Conservation (phyloP, 345 rosid genomes). For the Eucalyptus cladocalyx region DNA sequence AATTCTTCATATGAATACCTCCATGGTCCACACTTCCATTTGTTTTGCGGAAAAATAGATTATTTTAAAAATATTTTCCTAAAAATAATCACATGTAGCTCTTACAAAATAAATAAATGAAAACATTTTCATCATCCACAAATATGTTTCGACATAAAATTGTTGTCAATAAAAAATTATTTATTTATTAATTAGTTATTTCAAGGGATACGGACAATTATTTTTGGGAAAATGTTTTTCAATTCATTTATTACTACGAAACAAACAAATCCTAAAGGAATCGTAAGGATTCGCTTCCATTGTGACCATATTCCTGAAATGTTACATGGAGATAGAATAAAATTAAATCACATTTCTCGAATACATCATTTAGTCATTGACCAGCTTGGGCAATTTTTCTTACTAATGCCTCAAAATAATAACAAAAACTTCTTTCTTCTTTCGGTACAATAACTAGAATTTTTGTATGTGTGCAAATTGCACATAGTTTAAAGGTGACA, state of each 20-base stretch:
- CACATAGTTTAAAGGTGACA: background rate
- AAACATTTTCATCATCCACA: background rate
- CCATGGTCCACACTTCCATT: background rate
- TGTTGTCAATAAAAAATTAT: no score
- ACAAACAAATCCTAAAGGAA: background rate
- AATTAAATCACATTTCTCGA: background rate
- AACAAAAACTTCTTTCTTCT: background rate
- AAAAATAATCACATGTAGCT: fast-evolving
- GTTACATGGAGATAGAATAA: background rate
- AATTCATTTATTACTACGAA: no score
- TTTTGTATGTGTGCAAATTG: background rate
- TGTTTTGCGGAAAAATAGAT: no score
- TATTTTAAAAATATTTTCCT: no score
- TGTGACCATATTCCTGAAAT: background rate
- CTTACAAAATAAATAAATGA: no score
- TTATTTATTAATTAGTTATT: no score
- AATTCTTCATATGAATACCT: background rate
- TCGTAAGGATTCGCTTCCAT: background rate
- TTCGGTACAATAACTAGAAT: background rate
- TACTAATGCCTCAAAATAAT: background rate
- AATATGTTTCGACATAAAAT: no score
- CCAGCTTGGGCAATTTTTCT: background rate
- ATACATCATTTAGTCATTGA: background rate
- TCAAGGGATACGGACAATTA: fast-evolving
- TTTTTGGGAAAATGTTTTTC: background rate